Base-by-base conservation (phyloP, 441 rosid species). In the Gossypium schwendimanii region DNA sequence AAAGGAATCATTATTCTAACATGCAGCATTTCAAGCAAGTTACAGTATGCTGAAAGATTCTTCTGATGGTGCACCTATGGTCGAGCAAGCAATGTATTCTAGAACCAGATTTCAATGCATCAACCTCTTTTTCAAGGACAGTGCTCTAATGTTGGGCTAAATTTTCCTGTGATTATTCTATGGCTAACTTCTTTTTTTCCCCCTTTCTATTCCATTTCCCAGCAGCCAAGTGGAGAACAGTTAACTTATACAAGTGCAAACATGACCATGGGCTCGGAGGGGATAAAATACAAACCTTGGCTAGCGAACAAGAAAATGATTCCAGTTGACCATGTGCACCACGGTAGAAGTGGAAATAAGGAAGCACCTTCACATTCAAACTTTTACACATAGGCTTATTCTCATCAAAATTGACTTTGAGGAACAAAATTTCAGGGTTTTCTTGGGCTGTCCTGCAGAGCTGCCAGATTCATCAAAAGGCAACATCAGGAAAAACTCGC, bases 341-440 rank as follows among this genome's bases (percentile, higher is more conserved):
- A 6, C 97, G 90, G 75, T 92, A 94, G 69, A 94, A 94, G 84
- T 92, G 98, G 76, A 94, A 94, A 78, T 79, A 89, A 69, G 98
- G 98, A 81, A 94, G 97, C 71, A 94, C 98, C 71, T 84, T 90
- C 24, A 94, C 98, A 63, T 88, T 94, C 85, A 94, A 84, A 83
- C 87, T 89, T 81, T 90, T 94, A 85, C 97, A 94, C 97, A 94
- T 92, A 0, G 92, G 91, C 80, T 91, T 94, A 77, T 94, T 94
- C 78, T 91, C 96, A 72, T 94, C 97, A 67, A 94, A 94, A 77
- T 94, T 90, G 71, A 94, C 97, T 82, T 94, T 94, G 50, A 94
- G 82, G 76, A 94, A 90, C 79, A 94, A 24, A 72, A 94, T 90
- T 73, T 90, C 89, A 0, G 89, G 89, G 79, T 91, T 82, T 23